Conservation (phyloP, 1,284 basidiomycete genomes). For the Tetrapyrgos nigripes region DNA sequence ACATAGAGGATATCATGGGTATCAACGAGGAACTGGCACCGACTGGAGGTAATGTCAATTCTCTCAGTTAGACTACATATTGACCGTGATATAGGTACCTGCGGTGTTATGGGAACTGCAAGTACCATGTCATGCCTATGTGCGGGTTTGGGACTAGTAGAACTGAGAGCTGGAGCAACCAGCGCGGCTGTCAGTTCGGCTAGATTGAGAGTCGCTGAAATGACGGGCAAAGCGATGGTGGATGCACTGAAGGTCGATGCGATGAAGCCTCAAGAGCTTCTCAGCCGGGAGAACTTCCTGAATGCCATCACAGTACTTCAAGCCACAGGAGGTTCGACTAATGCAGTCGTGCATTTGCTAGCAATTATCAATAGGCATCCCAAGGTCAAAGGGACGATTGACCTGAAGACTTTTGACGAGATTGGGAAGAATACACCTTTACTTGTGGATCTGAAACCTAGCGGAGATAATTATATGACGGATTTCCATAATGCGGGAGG, state of each 20-base stretch:
- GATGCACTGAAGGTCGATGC: slow-evolving; percentile 12
- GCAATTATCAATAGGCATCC: background rate
- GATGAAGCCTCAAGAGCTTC: slow-evolving; percentile 14
- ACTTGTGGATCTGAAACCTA: background rate
- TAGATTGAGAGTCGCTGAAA: slow-evolving; percentile 20
- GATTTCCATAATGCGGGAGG: background rate
- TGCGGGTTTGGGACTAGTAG: slow-evolving; percentile 22
- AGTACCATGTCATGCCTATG: slow-evolving; percentile 23
- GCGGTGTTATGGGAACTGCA: slow-evolving; percentile 24
- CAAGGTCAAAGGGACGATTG: slow-evolving; percentile 14
- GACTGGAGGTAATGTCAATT: too few relatives aligned
- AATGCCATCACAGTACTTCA: background rate
- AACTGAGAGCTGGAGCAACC: slow-evolving; percentile 20
- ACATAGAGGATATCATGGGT: slow-evolving; percentile 23
- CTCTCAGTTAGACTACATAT: too few relatives aligned
- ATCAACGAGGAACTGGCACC: slow-evolving; percentile 23
- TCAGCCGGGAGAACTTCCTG: background rate
- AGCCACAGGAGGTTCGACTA: background rate
- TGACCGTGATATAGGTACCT: too few relatives aligned
- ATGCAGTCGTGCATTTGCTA: background rate
- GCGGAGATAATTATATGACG: background rate
- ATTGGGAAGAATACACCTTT: background rate
- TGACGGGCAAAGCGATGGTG: slow-evolving; percentile 20
- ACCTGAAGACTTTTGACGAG: background rate
- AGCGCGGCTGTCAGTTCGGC: slow-evolving; percentile 21